Evolutionary conservation across 2,329 filamentous ascomycete genomes (phyloP).

Genomic region (Orbilia oligospora): DNA sequence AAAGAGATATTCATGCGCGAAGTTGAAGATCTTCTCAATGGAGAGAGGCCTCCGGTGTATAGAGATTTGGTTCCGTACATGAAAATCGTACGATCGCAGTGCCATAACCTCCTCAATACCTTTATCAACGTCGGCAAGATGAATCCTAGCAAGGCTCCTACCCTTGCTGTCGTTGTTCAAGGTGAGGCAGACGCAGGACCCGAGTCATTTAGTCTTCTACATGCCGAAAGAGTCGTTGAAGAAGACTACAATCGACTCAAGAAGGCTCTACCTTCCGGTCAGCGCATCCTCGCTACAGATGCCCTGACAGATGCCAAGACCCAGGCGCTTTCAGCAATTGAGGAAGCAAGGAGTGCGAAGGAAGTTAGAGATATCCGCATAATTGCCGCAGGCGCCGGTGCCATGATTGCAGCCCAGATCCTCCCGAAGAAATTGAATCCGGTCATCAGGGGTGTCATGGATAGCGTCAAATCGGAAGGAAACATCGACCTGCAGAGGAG

Average conservation of each 20-base stretch:
- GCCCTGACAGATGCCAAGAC: slow-evolving; percentile 83
- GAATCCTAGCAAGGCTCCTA: slow-evolving; percentile 80
- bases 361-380: slow-evolving; percentile 87
- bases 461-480: slow-evolving; percentile 95
- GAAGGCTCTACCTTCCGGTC: slow-evolving; percentile 88
- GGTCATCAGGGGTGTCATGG: slow-evolving; percentile 97
- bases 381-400: slow-evolving; percentile 86
- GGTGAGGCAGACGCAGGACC: slow-evolving; percentile 92
- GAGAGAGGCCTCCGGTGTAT: slow-evolving; percentile 84
- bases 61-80: slow-evolving; percentile 90
- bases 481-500: slow-evolving; percentile 88
- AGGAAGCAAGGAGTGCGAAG: slow-evolving; percentile 84
- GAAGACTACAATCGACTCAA: slow-evolving; percentile 90
- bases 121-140: slow-evolving; percentile 94
- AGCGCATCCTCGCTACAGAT: slow-evolving; percentile 85
- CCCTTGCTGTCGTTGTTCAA: slow-evolving; percentile 90
- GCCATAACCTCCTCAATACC: slow-evolving; percentile 87
- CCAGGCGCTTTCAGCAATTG: slow-evolving; percentile 79
- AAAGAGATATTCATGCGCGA: slow-evolving; percentile 75
- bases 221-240: slow-evolving; percentile 87
- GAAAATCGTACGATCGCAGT: slow-evolving; percentile 90
- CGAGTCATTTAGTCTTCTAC: slow-evolving; percentile 87
- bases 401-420: slow-evolving; percentile 86
- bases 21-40: slow-evolving; percentile 83
- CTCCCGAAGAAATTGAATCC: slow-evolving; percentile 93